Conservation (phyloP, 257 asterid genomes). For the Nyctanthes arbortristis region DNA sequence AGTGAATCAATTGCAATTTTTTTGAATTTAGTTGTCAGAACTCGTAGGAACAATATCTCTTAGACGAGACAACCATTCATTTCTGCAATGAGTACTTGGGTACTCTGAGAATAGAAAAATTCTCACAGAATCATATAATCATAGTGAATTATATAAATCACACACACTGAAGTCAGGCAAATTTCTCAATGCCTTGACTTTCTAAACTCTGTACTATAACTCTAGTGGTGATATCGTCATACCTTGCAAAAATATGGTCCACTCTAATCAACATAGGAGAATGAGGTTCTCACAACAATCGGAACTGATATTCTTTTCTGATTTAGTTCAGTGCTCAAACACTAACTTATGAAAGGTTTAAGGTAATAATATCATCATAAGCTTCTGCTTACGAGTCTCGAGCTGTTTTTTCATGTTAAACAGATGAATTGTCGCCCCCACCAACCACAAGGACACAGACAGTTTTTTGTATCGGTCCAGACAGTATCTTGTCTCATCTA, state of each 20-base stretch:
- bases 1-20: too few species aligned
- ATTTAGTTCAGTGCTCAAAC: not conserved
- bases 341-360: not conserved
- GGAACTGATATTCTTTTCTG: not conserved
- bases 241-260: not conserved
- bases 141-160: too few species aligned
- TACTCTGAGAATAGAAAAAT: too few species aligned
- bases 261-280: not conserved
- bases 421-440: conserved; percentile 86
- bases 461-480: too few species aligned
- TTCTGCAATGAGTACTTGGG: too few species aligned
- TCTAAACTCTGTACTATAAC: not conserved
- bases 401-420: conserved; percentile 88
- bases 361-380: conserved; percentile 21
- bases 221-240: not conserved
- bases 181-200: not conserved
- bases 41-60: too few species aligned
- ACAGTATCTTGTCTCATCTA: too few species aligned
- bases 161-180: not conserved
- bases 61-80: too few species aligned
- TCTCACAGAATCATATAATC: too few species aligned
- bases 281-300: not conserved
- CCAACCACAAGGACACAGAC: too few species aligned
- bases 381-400: conserved; percentile 93
- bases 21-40: too few species aligned